A percentile compares a stretch with the other conserved stretches of the same genome.
phyloP scores from a whole-genome alignment of 2,329 filamentous ascomycete genomes.

The Aotearoamyces nothofagi region DNA sequence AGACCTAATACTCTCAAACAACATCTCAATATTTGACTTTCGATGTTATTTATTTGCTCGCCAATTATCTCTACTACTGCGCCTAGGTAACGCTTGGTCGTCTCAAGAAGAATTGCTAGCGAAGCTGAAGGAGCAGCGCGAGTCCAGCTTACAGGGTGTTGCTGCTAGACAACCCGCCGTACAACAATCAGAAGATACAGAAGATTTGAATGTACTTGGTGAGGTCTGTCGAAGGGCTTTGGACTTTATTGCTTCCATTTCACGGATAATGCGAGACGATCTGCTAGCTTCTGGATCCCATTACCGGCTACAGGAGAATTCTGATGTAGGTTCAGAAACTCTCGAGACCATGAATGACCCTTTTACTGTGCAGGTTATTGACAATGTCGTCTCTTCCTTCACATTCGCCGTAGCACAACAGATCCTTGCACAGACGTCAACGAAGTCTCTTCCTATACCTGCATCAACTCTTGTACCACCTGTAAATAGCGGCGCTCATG shows the following conservation, averaged over 20 bases:
- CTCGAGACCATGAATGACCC: conserved; percentile 16
- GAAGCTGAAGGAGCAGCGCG: conserved; percentile 46
- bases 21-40: conserved; percentile 94
- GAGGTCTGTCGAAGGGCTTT: conserved; percentile 74
- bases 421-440: conserved; percentile 60
- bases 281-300: conserved; percentile 42
- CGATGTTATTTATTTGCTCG: conserved; percentile 84
- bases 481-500: conserved; percentile 13
- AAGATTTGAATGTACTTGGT: conserved; percentile 67
- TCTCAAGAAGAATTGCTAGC: conserved; percentile 45
- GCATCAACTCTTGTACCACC: conserved; percentile 33
- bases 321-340: conserved; percentile 21
- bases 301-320: conserved; percentile 2
- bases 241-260: conserved; percentile 70
- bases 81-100: conserved; percentile 62
- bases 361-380: conserved; percentile 37
- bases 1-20: conserved; percentile 82
- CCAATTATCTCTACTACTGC: conserved; percentile 67
- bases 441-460: conserved; percentile 51
- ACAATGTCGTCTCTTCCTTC: conserved; percentile 66
- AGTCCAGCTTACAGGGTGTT: conserved; percentile 39
- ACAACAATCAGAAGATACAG: conserved; percentile 39
- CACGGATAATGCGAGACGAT: conserved; percentile 67
- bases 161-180: conserved; percentile 33
- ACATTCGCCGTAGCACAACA: conserved; percentile 64